phyloP scores from a whole-genome alignment of 2,329 filamentous ascomycete genomes.

The Akanthomyces uredinophilus region DNA sequence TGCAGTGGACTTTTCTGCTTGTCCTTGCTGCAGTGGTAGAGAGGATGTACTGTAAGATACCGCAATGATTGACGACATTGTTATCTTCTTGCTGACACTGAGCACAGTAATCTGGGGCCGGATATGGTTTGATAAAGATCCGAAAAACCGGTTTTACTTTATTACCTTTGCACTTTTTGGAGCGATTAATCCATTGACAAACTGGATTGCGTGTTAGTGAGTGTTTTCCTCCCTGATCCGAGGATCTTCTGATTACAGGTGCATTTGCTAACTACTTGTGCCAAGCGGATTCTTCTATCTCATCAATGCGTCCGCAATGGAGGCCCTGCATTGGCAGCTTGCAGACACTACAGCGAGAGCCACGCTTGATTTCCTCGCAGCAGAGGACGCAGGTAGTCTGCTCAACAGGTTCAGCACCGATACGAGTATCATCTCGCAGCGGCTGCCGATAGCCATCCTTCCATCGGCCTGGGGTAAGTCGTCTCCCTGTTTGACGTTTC shows the following conservation, averaged over 20 bases:
- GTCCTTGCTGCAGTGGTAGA: too few relatives aligned
- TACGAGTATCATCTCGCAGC: slow-evolving; percentile 22
- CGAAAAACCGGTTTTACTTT: slow-evolving; percentile 8
- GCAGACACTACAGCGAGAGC: neutral
- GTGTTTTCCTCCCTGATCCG: neutral
- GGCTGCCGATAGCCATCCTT: slow-evolving; percentile 18
- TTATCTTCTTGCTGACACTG: neutral
- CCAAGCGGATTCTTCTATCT: neutral
- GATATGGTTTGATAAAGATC: slow-evolving; percentile 14
- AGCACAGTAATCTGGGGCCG: neutral
- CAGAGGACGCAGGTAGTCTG: slow-evolving; percentile 20
- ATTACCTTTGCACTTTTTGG: neutral
- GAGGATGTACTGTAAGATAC: too few relatives aligned
- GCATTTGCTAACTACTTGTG: too few relatives aligned
- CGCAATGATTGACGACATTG: too few relatives aligned
- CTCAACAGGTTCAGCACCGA: slow-evolving; percentile 25
- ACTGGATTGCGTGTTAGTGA: neutral
- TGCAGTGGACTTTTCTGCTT: too few relatives aligned
- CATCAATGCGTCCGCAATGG: neutral
- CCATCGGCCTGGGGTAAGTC: slow-evolving; percentile 5
- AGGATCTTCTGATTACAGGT: too few relatives aligned
- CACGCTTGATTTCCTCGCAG: neutral
- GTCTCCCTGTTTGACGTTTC: too few relatives aligned
- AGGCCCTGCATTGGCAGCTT: neutral
- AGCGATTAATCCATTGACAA: neutral